phyloP scores from a whole-genome alignment of 805 yeast genomes.

The Scheffersomyces ergatensis region DNA sequence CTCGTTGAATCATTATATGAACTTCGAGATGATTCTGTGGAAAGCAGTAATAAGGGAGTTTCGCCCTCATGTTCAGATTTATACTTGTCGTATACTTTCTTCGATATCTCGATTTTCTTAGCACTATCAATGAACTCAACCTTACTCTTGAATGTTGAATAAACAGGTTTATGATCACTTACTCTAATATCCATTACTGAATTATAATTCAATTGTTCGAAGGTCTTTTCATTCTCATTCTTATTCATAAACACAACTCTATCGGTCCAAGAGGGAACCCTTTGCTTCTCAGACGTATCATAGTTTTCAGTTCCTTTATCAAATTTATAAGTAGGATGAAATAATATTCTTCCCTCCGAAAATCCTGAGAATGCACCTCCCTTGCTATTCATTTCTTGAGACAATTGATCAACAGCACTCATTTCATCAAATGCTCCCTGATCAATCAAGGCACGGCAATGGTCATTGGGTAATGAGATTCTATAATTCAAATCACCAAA shows the following conservation, averaged over 20 bases:
- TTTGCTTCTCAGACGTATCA: constrained; percentile 87
- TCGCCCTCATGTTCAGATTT: constrained; percentile 25
- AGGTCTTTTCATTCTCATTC: constrained; percentile 6
- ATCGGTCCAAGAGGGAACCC: constrained; percentile 99
- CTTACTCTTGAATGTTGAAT: constrained; percentile 65
- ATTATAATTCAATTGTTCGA: constrained; percentile 67
- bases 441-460: constrained; percentile 55
- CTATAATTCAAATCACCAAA: constrained; percentile 93
- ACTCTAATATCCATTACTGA: constrained; percentile 56
- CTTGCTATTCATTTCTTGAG: constrained; percentile 61
- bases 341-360: constrained; percentile 74
- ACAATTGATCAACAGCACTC: constrained; percentile 74
- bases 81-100: constrained; percentile 24
- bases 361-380: constrained; percentile 81
- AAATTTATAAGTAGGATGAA: constrained; percentile 92
- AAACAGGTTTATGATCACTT: constrained; percentile 95
- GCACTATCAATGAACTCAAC: constrained; percentile 63
- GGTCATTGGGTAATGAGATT: constrained; percentile 66
- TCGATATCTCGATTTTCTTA: constrained; percentile 25
- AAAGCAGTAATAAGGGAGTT: constrained; percentile 3
- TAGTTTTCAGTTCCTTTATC: constrained; percentile 80
- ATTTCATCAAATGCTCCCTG: constrained; percentile 48
- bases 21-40: constrained; percentile 2
- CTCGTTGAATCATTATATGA: constrained; percentile 5
- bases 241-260: constrained; percentile 58